A percentile compares a stretch with the other conserved stretches of the same genome.
Conservation (phyloP, 495 filamentous ascomycete species). For the Penicillium paradoxum region DNA sequence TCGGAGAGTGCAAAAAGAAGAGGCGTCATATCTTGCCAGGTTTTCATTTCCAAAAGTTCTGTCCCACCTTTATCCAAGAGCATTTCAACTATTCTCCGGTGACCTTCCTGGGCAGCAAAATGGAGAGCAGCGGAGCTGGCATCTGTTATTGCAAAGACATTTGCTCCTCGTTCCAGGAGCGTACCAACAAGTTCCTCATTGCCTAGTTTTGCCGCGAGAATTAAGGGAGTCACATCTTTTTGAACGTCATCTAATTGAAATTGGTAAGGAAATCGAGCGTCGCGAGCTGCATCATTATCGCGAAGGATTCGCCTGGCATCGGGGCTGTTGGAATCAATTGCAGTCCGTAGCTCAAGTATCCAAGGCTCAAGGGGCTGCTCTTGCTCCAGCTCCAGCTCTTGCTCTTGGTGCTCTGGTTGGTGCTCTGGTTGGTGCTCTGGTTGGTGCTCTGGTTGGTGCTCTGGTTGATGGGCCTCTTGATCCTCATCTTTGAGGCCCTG, state of each 20-base stretch:
- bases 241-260: neutral
- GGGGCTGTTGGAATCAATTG: neutral
- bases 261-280: neutral
- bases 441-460: too few species aligned
- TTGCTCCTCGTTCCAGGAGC: neutral
- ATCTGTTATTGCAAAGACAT: neutral
- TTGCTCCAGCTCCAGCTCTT: too few species aligned
- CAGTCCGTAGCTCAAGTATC: neutral
- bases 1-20: neutral
- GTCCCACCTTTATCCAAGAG: neutral
- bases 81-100: neutral
- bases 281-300: neutral
- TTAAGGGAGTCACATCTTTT: neutral
- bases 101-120: neutral
- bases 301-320: neutral
- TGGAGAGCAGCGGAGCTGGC: neutral
- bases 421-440: too few species aligned
- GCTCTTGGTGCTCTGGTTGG: too few species aligned
- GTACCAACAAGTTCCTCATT: neutral
- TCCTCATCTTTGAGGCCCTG: too few species aligned
- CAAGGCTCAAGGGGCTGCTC: neutral
- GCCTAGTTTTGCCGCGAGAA: neutral
- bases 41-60: neutral
- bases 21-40: neutral
- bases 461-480: too few species aligned